Base-by-base conservation (phyloP, 2,329 filamentous ascomycete genomes). In the Microdochium trichocladiopsis region DNA sequence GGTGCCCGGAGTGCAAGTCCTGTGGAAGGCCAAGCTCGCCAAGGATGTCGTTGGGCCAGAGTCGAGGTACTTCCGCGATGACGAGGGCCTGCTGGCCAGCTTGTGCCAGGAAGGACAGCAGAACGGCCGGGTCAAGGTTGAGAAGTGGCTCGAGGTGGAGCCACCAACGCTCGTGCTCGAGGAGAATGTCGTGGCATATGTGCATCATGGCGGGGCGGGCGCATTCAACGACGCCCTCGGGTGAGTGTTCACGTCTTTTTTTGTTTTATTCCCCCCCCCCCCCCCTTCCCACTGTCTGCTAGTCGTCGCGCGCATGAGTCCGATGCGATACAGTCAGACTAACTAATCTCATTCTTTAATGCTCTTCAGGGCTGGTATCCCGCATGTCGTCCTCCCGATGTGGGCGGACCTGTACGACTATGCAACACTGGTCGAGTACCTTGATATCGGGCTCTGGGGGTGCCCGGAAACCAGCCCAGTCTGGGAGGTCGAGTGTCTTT, bases 341-440 rank as follows among this genome's bases (percentile, higher is more conserved):
- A 33, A 33, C 28, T 33, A 8, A 33, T n/a, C 14, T 37, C 33
- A 11, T 4, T n/a, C 14, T 37, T 4, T 37, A 4, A 16, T 31
- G 5, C 18, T 12, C 22, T 25, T 54, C 54, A 72, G 69, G 31
- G 65, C 65, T 14, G 69, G 67, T 2, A 58, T 68, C 10, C 69
- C 70, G 1, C 69, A 72, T 49, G 56, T 72, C 6, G 57, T 73
- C 5, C 58, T 72, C 2, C 69, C 70, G 1, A 55, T 62, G n/a
- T 71, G 69, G 68, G 59, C 66, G 12, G 68, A 71, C 48, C 64
- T 61, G 6, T 70, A 68, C 50, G 68, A 71, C 25, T 71, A 63
- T 49, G 68, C 69, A 6, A 58, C 58, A 31, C 61, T 66, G 8
- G 66, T 65, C 5, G 69, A 72, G 55, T 64, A 61, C 53, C 52